Base-by-base conservation (phyloP, 441 rosid species). In the Euphorbia schlechtendalii region DNA sequence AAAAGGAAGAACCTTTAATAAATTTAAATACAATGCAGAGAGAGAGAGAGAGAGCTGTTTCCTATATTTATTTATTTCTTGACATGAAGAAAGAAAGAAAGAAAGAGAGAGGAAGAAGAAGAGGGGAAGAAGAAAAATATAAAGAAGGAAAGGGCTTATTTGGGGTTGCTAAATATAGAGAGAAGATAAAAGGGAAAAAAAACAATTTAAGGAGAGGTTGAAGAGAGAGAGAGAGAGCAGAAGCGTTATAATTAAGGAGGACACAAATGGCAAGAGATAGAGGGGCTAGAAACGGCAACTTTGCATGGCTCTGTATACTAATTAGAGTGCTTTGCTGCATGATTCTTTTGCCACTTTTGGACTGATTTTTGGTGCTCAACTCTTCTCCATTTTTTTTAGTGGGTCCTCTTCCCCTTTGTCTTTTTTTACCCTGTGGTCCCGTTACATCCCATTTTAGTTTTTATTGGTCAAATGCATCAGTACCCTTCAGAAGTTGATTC, bases 261-360 rank as follows among this genome's bases (percentile, higher is more conserved):
- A 51, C 68, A 75, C 80, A 77, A 80, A 77, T 75, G 84, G 84
- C 81, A 36, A 72, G 48, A 67, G 64, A 68, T 36, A 52, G 72
- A 64, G 61, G 28, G 56, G 73, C 73, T 75, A 59, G 78, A 82
- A 82, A 81, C 76, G 88, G 88, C 82, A 82, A 81, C 81, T 80
- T 82, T 88, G 96, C 96, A 84, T 88, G 94, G 84, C 85, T 83
- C 79, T 84, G 92, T 77, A 72, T 81, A 81, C 85, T 74, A 80
- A 78, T 77, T 85, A 51, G 70, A 70, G 70, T 61, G 69, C 9
- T 40, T 40, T 40, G 61, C 73, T 85, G 84, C 89, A 82, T 81
- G 91, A 76, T 68, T 71, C 79, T 72, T 69, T 83, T 79, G 71
- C 87, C 84, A 75, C 87, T 78, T 83, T 87, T 82, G 80, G 83